Evolutionary conservation across 148 eudicot species (phyloP), one percentile per base, ranked within the genome.

Genomic region (Mesembryanthemum crystallinum): DNA sequence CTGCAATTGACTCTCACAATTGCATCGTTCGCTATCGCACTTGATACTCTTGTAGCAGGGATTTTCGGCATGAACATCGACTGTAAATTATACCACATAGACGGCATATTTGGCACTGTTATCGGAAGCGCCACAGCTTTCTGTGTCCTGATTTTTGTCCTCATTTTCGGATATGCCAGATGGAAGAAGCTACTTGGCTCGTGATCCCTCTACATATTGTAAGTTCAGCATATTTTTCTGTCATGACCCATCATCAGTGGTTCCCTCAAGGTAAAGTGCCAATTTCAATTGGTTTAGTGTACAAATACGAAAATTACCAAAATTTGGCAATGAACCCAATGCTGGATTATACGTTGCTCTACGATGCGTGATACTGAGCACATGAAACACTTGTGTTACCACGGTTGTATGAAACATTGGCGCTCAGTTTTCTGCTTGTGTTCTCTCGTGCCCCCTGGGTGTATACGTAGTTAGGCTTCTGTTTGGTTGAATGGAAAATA

Each of bases 121-220:
- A 64, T 80, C 30, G 86, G 82, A 67, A 64, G 72, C 17, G 72
- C 73, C 70, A 86, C 86, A 1, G 84, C 86, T 39, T 72, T 76
- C 58, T 85, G 85, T 77, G 35, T 91, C 60, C 60, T 87, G 79
- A 76, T 91, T 42, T 93, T 88, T 74, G 62, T 96, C 80, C 79
- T 96, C 63, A 82, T 92, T 82, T 59, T 92, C 29, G 97, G 96
- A 67, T 96, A 96, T 13, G 98, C 98, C 30, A 86, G 94, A 86
- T 88, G 93, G 98, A 92, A 89, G 86, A 95, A 92, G 84, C 87
- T 95, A 60, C 83, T 95, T 45, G 97, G 97, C 8, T 83, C 98
- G 5, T 94, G 74, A 86, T 33, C 7, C 35, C 28, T 29, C 9
- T 30, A 18, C 63, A 67, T 64, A 28, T 32, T 51, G 71, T 55